These are phyloP conservation scores for Pisolithus microcarpus DNA, from an alignment of 768 basidiomycete species.

Conservation along the genomic window DNA sequence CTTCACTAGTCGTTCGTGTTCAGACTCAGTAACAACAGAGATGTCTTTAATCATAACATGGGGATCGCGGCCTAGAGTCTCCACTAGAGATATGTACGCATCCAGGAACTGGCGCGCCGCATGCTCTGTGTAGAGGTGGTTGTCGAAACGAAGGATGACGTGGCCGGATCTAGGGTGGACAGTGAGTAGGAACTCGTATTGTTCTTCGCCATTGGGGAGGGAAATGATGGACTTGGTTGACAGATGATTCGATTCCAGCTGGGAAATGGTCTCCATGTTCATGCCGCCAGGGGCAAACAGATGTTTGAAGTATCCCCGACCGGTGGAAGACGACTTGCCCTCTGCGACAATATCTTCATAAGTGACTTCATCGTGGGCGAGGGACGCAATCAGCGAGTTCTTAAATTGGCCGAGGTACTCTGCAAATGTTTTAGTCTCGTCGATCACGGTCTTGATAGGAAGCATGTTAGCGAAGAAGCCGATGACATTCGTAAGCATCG, in stretches of 20 bases:
- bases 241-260: conserved; percentile 13
- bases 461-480: conserved; percentile 28
- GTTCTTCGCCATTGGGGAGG: conserved; percentile 24
- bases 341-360: conserved; percentile 25
- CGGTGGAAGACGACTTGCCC: conserved; percentile 17
- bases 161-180: conserved; percentile 20
- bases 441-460: conserved; percentile 21
- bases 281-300: conserved; percentile 25
- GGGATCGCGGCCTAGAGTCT: conserved; percentile 12
- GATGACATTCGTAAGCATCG: conserved; percentile 20
- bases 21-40: conserved; percentile 8
- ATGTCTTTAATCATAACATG: conserved; percentile 8
- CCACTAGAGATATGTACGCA: conserved; percentile 23
- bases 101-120: conserved; percentile 25
- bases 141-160: conserved; percentile 22
- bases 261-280: conserved; percentile 20
- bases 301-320: conserved; percentile 27
- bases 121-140: conserved; percentile 22
- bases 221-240: conserved; percentile 12
- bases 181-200: conserved; percentile 17
- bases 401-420: conserved; percentile 21
- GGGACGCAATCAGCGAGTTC: conserved; percentile 13
- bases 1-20: conserved; percentile 16
- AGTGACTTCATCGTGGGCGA: conserved; percentile 23
- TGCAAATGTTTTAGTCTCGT: conserved; percentile 18